phyloP scores from a whole-genome alignment of 495 filamentous ascomycete genomes.

The Niebla homalea region DNA sequence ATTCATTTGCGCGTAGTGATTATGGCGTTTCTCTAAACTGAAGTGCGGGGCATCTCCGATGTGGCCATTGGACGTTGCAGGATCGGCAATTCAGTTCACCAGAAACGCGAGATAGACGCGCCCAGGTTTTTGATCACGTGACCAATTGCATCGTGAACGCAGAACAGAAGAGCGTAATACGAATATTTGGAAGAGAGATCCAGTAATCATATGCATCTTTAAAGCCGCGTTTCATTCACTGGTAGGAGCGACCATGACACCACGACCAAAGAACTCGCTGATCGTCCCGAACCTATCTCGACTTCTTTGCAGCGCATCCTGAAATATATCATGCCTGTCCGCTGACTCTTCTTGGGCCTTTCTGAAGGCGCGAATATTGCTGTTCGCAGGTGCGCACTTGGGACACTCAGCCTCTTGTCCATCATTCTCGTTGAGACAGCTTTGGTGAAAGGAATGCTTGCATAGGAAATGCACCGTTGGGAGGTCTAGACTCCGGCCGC shows the following conservation, averaged over 20 bases:
- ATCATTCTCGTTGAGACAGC: constrained; percentile 57
- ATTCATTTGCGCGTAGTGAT: too few species aligned
- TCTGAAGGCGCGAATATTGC: constrained; percentile 73
- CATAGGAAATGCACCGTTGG: constrained; percentile 92
- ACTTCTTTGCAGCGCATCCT: constrained; percentile 62
- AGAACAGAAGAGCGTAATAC: too few species aligned
- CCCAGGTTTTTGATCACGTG: too few species aligned
- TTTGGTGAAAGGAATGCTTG: constrained; percentile 89
- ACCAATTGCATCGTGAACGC: too few species aligned
- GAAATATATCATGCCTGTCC: constrained; percentile 82
- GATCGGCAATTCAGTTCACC: too few species aligned
- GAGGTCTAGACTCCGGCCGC: constrained; percentile 60
- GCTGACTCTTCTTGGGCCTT: constrained; percentile 77
- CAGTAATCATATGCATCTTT: too few species aligned
- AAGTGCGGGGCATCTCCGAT: too few species aligned
- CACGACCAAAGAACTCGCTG: constrained; percentile 86
- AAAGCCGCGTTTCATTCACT: constrained; percentile 5
- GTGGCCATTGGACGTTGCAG: too few species aligned
- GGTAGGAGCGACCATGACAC: constrained; percentile 54
- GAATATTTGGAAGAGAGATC: too few species aligned
- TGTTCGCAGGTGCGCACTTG: constrained; percentile 65
- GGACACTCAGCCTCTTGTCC: constrained; percentile 71
- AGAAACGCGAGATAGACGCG: too few species aligned
- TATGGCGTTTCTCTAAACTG: too few species aligned
- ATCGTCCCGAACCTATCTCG: constrained; percentile 78